Conservation (phyloP, 2,329 filamentous ascomycete species). For the Colletotrichum theobromicola region DNA sequence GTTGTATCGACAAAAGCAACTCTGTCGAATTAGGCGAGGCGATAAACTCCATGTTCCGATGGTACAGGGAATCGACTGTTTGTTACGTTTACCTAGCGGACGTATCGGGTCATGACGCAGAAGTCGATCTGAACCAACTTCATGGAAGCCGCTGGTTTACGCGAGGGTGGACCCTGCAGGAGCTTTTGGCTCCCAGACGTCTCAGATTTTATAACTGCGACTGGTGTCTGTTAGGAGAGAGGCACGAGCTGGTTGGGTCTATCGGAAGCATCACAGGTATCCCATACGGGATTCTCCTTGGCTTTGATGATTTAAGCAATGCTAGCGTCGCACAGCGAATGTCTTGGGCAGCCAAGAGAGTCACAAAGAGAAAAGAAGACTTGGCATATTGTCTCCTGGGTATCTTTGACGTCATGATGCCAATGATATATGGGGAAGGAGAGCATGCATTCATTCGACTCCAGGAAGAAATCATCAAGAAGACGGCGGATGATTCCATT, state of each 20-base stretch:
- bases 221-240: neutral
- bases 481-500: neutral
- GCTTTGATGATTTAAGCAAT: neutral
- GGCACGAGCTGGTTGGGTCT: neutral
- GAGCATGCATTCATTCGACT: neutral
- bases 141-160: neutral
- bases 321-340: neutral
- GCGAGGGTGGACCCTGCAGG: neutral
- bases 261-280: neutral
- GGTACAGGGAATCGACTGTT: neutral
- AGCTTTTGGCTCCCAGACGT: neutral
- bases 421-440: neutral
- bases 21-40: neutral
- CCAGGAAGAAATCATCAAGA: neutral
- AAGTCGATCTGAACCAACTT: neutral
- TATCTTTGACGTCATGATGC: neutral
- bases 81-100: neutral
- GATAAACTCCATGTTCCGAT: neutral
- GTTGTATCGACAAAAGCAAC: neutral
- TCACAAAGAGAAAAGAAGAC: neutral
- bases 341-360: neutral
- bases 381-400: neutral
- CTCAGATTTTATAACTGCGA: neutral
- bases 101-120: fast-evolving
- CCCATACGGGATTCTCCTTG: neutral